Evolutionary conservation across 805 yeast genomes (phyloP), one percentile per base, ranked within the genome.

Genomic region (Starmera amethionina): DNA sequence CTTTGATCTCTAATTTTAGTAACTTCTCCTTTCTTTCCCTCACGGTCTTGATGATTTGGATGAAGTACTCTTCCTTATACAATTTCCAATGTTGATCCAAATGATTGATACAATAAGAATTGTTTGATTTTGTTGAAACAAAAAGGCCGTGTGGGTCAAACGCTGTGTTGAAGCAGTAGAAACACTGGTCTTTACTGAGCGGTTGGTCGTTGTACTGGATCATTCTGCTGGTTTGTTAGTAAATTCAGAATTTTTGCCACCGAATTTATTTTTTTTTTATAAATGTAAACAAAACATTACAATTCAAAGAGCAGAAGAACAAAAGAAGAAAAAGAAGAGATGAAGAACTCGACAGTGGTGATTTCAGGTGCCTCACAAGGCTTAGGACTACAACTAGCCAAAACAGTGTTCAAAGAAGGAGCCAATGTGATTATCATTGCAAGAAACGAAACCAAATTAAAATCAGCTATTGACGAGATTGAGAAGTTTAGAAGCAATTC

Each of bases 281-380:
- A 22, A 22, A 22, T 4, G 25, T 22, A 22, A 22, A 22, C 25
- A 22, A 22, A 22, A 7, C 25, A 22, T 22, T 22, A 22, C 7
- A 22, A 22, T 22, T 22, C 4, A 7, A 22, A 7, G 4, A 22
- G 4, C 25, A 22, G 7, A 22, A 22, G 25, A 22, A 7, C 4
- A 22, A 7, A 7, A 22, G 25, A 22, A 22, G 25, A n/a, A 22
- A 7, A 22, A 22, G 25, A 22, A 22, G 25, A 22, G 25, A 22
- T 22, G 25, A 22, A 22, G 25, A 72, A 72, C 25, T 73, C 72
- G 54, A 56, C 73, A 1, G 88, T 82, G 3, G 70, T 90, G 14
- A 70, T 90, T n/a, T 75, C 95, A 0, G 98, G 98, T 4, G 97
- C 87, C 0, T 87, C 96, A 0, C 98, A 90, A 54, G 98, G 98